Base-by-base conservation (phyloP, 345 rosid species). In the Noccaea caerulescens region DNA sequence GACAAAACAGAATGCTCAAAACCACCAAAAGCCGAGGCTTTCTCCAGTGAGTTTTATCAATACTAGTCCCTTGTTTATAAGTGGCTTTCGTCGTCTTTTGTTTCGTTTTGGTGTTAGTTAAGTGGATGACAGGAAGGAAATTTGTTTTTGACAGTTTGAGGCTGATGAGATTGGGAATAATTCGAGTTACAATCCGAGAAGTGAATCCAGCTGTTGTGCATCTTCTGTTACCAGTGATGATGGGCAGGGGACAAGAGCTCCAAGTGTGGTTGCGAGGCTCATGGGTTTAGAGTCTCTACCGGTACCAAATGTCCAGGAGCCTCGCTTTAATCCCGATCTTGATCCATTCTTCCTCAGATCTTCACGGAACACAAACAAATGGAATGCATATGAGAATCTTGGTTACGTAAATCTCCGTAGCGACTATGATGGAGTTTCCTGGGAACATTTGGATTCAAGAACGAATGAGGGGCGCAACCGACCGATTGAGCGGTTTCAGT, bases 231-330 rank as follows among this genome's bases (percentile, higher is more conserved):
- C 80, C 58, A 89, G 96, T 77, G 90, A 88, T 64, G 94, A 89
- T 69, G 88, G 83, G 25, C 80, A 52, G 45, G 91, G 83, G 58
- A 68, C 76, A 57, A 84, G 79, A 82, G 88, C 86, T 18, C 97
- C 99, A 2, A 91, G 97, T 55, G 93, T 90, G 36, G 96, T 94
- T 65, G 99, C 98, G 8, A 86, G 90, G 72, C 96, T 94, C 34
- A 94, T 94, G 99, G 99, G 99, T 67, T 80, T 91, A 79, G 89
- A 94, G 81, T 83, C 89, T 8, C 77, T 94, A 84, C 99, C 99
- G 0, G 77, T 71, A 11, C 79, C 86, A 56, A 82, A 77, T 63
- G 78, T 52, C 50, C 73, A 58, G 0, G 86, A 85, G 58, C 72
- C 82, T 33, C 79, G 81, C 58, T 69, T 76, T 39, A 44, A 80